Conservation (phyloP, 2,329 filamentous ascomycete species). For the Exophiala sideris region DNA sequence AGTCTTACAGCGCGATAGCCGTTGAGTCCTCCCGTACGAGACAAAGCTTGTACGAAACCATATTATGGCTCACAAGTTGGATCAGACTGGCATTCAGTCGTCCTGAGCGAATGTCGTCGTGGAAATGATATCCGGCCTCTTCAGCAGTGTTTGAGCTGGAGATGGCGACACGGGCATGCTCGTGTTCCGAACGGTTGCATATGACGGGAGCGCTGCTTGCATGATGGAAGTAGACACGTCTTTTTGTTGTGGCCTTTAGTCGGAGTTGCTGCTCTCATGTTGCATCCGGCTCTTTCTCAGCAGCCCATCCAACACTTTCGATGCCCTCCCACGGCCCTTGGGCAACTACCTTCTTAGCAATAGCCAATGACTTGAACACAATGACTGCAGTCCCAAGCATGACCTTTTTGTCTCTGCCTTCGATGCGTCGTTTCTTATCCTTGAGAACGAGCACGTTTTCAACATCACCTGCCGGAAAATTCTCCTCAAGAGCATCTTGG, state of each 20-base stretch:
- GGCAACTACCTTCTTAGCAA: constrained; percentile 28
- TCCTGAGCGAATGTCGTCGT: too few species aligned
- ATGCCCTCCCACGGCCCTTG: constrained; percentile 47
- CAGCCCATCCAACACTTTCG: constrained; percentile 55
- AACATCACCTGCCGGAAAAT: constrained; percentile 58
- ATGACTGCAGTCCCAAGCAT: constrained; percentile 53
- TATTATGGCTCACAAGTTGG: too few species aligned
- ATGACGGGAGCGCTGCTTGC: background rate
- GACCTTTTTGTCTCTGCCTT: constrained; percentile 51
- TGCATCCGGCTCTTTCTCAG: constrained; percentile 51
- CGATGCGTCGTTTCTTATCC: constrained; percentile 49
- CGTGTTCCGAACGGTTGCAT: too few species aligned
- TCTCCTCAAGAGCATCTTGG: constrained; percentile 43
- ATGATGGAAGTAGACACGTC: background rate
- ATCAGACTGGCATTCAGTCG: too few species aligned
- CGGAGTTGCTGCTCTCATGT: constrained; percentile 11
- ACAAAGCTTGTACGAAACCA: too few species aligned
- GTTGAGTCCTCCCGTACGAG: too few species aligned
- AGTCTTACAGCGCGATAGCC: too few species aligned
- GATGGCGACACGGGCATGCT: too few species aligned
- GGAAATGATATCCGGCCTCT: too few species aligned
- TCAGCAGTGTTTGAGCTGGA: too few species aligned
- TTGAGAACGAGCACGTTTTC: constrained; percentile 55
- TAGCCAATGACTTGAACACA: constrained; percentile 53
- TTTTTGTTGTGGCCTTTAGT: background rate